Evolutionary conservation across 345 rosid species (phyloP).

Genomic region (Hibiscus mutabilis): DNA sequence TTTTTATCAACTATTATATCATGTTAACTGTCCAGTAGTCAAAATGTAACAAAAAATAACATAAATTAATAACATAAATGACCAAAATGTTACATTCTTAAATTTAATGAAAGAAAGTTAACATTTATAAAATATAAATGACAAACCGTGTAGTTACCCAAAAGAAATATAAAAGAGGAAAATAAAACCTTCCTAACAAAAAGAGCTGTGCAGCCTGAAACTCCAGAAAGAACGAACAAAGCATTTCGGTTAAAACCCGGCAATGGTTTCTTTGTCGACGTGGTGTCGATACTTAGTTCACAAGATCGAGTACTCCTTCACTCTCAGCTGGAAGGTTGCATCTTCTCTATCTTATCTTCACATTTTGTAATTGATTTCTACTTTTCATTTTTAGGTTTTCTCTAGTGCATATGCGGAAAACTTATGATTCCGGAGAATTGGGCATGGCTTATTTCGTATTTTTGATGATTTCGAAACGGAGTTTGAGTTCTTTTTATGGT

Average conservation of each 20-base stretch:
- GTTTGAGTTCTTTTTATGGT: neutral
- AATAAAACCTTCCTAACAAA: too few species aligned
- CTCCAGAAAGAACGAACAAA: neutral
- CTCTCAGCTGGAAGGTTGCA: slow-evolving; percentile 58
- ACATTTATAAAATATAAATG: too few species aligned
- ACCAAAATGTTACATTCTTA: too few species aligned
- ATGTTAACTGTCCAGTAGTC: too few species aligned
- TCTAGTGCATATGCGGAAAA: neutral
- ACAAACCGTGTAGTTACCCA: too few species aligned
- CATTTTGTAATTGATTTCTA: neutral
- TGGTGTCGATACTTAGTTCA: slow-evolving; percentile 68
- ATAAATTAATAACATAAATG: too few species aligned
- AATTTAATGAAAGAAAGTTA: too few species aligned
- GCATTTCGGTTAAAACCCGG: neutral
- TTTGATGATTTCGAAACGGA: neutral
- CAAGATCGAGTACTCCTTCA: slow-evolving; percentile 68
- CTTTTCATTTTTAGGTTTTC: neutral
- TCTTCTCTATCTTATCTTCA: neutral
- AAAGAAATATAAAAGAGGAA: too few species aligned
- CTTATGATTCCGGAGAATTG: neutral
- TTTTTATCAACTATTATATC: too few species aligned
- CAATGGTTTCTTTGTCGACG: slow-evolving; percentile 73
- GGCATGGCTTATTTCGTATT: neutral
- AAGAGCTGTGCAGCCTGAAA: neutral
- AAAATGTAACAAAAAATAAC: too few species aligned